These are phyloP conservation scores for Fraxinus albicans DNA, from an alignment of 305 asterid species.

Conservation along the genomic window DNA sequence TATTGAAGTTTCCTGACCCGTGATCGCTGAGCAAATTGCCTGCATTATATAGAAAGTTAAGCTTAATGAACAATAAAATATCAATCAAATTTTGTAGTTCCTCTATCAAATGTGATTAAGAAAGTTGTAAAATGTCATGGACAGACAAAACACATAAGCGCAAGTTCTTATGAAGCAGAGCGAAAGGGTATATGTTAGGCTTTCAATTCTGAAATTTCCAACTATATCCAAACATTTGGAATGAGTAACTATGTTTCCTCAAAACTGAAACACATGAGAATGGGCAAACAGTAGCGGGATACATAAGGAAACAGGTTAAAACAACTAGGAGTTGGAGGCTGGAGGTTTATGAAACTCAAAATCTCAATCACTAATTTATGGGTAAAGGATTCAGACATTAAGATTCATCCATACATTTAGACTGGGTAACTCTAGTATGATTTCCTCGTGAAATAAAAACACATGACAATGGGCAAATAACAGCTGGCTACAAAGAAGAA, in stretches of 20 bases:
- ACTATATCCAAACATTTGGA: not conserved
- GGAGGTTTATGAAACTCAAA: not conserved
- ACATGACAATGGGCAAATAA: not conserved
- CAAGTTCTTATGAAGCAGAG: not conserved
- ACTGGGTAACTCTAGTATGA: not conserved
- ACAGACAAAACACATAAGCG: not conserved
- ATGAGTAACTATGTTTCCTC: not conserved
- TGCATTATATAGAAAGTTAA: conserved; percentile 27
- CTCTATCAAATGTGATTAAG: not conserved
- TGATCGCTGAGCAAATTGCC: conserved; percentile 86
- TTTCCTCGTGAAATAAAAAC: not conserved
- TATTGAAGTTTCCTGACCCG: conserved; percentile 76
- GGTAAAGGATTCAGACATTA: not conserved
- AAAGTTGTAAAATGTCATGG: conserved; percentile 1
- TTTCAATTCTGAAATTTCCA: not conserved
- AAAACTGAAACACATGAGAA: not conserved
- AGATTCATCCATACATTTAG: not conserved
- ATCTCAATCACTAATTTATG: not conserved
- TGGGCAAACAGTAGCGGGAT: not conserved
- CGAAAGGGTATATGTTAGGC: not conserved
- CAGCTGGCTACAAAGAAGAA: not conserved
- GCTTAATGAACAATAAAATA: conserved; percentile 16
- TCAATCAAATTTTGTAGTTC: not conserved
- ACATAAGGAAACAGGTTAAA: not conserved
- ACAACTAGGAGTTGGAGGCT: not conserved